Conservation (phyloP, 2,329 filamentous ascomycete genomes). For the Chaetomium strumarium region DNA sequence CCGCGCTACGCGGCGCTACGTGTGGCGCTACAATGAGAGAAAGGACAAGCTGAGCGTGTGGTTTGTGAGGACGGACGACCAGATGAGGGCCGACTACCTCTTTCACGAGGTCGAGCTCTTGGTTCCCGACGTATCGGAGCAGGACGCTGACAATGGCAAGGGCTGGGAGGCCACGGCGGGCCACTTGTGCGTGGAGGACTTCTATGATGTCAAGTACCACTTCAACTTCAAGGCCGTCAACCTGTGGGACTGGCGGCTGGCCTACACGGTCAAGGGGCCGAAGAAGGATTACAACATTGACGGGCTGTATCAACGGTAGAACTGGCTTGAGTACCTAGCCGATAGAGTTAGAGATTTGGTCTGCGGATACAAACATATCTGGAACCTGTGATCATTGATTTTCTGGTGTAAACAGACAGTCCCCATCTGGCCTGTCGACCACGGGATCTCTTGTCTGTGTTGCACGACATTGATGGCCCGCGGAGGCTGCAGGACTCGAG, state of each 20-base stretch:
- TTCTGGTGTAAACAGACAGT: too few relatives aligned
- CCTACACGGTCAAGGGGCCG: constrained; percentile 63
- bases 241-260: constrained; percentile 52
- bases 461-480: too few relatives aligned
- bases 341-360: not conserved
- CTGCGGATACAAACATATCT: too few relatives aligned
- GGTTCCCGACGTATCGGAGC: constrained; percentile 25
- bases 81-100: constrained; percentile 60
- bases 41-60: constrained; percentile 61
- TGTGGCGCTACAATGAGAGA: constrained; percentile 63
- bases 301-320: constrained; percentile 44
- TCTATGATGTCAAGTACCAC: constrained; percentile 63
- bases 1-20: constrained; percentile 58
- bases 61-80: constrained; percentile 63
- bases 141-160: constrained; percentile 29
- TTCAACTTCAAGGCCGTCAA: constrained; percentile 57
- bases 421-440: too few relatives aligned
- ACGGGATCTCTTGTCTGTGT: too few relatives aligned
- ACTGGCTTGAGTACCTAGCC: not conserved
- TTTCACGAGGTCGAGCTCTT: constrained; percentile 69
- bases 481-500: too few relatives aligned
- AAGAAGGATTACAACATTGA: constrained; percentile 66
- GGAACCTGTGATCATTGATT: too few relatives aligned
- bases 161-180: constrained; percentile 60
- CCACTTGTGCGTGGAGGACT: constrained; percentile 66